Percentiles rank a stretch among this genome's conserved stretches.
Evolutionary conservation across 2,329 filamentous ascomycete species (phyloP).

Genomic region (Penicillium sp.): DNA sequence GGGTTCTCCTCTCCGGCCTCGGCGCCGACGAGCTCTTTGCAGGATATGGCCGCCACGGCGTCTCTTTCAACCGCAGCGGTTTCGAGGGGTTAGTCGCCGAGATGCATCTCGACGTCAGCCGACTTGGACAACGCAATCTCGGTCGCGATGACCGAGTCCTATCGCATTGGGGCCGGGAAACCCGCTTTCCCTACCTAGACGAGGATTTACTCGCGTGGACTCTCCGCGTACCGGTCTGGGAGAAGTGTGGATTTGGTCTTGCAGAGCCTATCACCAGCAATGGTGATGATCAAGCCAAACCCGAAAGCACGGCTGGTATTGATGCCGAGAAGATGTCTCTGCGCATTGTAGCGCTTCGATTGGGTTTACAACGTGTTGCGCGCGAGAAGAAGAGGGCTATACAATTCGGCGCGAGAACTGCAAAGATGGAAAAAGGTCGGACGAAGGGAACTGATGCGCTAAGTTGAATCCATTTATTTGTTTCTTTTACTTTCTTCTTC

Average conservation of each 20-base stretch:
- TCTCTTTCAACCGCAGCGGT: slow-evolving; percentile 71
- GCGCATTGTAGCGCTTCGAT: slow-evolving; percentile 72
- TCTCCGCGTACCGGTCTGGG: slow-evolving; percentile 72
- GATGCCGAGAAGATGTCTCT: slow-evolving; percentile 80
- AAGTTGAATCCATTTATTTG: slow-evolving; percentile 24
- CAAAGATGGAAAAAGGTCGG: slow-evolving; percentile 73
- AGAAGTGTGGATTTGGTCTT: slow-evolving; percentile 86
- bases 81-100: slow-evolving; percentile 77
- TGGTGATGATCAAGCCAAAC: slow-evolving; percentile 20
- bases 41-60: slow-evolving; percentile 83
- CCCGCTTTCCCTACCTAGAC: slow-evolving; percentile 87
- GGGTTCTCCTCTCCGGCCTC: slow-evolving; percentile 86
- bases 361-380: slow-evolving; percentile 74
- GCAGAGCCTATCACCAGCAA: slow-evolving; percentile 14
- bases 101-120: slow-evolving; percentile 79
- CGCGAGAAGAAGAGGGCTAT: slow-evolving; percentile 93
- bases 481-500: slow-evolving; percentile 1
- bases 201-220: slow-evolving; percentile 85
- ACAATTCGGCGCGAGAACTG: slow-evolving; percentile 80
- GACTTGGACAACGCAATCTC: slow-evolving; percentile 91
- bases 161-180: slow-evolving; percentile 85
- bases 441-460: slow-evolving; percentile 69
- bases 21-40: slow-evolving; percentile 97
- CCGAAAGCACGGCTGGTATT: slow-evolving; percentile 22
- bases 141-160: slow-evolving; percentile 92